phyloP scores from a whole-genome alignment of 2,329 filamentous ascomycete genomes.

The Dendryphion nanum region DNA sequence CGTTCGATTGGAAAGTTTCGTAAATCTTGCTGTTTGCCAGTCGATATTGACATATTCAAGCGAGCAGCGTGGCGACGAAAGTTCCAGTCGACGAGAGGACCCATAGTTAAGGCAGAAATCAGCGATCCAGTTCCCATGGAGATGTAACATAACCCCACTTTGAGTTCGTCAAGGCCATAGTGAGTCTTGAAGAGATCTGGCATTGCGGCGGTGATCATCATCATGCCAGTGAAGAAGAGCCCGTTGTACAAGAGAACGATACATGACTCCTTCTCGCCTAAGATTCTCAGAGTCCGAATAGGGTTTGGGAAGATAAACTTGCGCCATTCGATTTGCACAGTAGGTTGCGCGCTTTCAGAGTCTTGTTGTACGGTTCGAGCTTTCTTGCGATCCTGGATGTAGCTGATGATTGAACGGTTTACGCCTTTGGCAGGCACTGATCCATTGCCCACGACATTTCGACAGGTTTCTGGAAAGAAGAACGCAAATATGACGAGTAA shows the following conservation, averaged over 20 bases:
- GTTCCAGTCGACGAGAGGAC: slow-evolving; percentile 64
- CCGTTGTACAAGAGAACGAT: slow-evolving; percentile 32
- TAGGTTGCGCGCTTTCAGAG: background rate
- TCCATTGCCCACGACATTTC: slow-evolving; percentile 45
- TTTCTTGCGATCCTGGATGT: slow-evolving; percentile 25
- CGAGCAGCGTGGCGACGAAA: slow-evolving; percentile 66
- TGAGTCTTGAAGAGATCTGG: slow-evolving; percentile 26
- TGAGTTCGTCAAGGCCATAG: slow-evolving; percentile 28
- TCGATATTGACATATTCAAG: slow-evolving; percentile 61
- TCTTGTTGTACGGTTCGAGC: background rate
- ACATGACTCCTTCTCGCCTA: slow-evolving; percentile 30
- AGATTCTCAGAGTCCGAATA: slow-evolving; percentile 24
- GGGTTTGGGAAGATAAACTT: slow-evolving; percentile 27
- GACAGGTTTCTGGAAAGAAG: slow-evolving; percentile 45
- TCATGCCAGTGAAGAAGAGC: slow-evolving; percentile 34
- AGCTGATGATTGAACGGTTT: slow-evolving; percentile 29
- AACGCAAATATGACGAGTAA: slow-evolving; percentile 35
- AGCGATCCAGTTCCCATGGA: slow-evolving; percentile 26
- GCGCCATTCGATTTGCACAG: slow-evolving; percentile 7
- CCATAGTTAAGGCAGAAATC: slow-evolving; percentile 25
- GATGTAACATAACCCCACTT: slow-evolving; percentile 32
- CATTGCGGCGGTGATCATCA: slow-evolving; percentile 25
- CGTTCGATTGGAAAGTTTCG: slow-evolving; percentile 52
- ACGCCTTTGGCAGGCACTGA: slow-evolving; percentile 32
- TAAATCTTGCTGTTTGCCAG: slow-evolving; percentile 56